Conservation (phyloP, 768 basidiomycete genomes). For the Leccinum broughii region DNA sequence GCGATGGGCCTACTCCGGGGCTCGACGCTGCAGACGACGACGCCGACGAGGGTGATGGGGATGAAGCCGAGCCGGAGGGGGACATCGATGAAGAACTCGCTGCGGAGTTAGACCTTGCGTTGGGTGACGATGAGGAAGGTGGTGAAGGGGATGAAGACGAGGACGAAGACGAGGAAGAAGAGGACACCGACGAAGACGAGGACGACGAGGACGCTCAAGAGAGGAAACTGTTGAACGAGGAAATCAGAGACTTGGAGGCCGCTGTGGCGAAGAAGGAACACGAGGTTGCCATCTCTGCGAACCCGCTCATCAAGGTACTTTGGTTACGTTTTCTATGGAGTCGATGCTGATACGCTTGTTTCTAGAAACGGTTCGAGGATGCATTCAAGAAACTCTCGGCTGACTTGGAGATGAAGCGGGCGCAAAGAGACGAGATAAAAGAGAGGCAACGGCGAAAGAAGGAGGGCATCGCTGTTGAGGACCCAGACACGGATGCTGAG, state of each 20-base stretch:
- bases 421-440: slow-evolving; percentile 77
- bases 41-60: slow-evolving; percentile 59
- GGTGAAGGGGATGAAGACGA: slow-evolving; percentile 70
- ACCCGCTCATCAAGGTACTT: slow-evolving; percentile 80
- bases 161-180: slow-evolving; percentile 49
- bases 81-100: slow-evolving; percentile 89
- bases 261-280: slow-evolving; percentile 83
- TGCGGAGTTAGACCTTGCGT: slow-evolving; percentile 82
- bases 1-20: slow-evolving; percentile 61
- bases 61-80: slow-evolving; percentile 64
- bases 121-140: slow-evolving; percentile 65
- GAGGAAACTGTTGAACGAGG: slow-evolving; percentile 80
- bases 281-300: slow-evolving; percentile 81
- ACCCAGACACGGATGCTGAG: slow-evolving; percentile 43
- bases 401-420: slow-evolving; percentile 82
- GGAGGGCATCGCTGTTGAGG: slow-evolving; percentile 53
- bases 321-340: not conserved
- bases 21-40: slow-evolving; percentile 54
- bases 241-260: slow-evolving; percentile 85
- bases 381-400: slow-evolving; percentile 83
- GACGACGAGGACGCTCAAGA: slow-evolving; percentile 81
- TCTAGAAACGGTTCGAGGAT: slow-evolving; percentile 90
- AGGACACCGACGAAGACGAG: slow-evolving; percentile 65
- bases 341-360: slow-evolving; percentile 1
- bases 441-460: slow-evolving; percentile 72